Conservation (phyloP, 805 yeast genomes). For the Wickerhamomyces queroliae region DNA sequence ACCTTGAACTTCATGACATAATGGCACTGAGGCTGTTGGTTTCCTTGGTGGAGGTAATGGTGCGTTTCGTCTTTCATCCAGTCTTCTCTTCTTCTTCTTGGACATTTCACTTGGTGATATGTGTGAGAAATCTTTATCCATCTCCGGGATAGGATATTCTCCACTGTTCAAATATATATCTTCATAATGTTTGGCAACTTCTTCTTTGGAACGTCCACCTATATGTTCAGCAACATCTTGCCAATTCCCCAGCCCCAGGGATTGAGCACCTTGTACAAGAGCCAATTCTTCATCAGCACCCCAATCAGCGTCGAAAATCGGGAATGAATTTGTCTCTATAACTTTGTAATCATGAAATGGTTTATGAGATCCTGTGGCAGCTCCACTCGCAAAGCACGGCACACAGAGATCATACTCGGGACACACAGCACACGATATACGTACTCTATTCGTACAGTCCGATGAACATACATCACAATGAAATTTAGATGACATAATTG, state of each 20-base stretch:
- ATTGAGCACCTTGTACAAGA: conserved; percentile 86
- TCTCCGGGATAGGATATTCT: conserved; percentile 85
- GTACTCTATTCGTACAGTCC: conserved; percentile 88
- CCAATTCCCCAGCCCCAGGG: conserved; percentile 94
- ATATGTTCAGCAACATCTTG: conserved; percentile 96
- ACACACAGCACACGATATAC: conserved; percentile 90
- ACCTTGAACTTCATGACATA: conserved; percentile 96
- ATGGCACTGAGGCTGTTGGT: conserved; percentile 87
- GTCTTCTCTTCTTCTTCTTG: conserved; percentile 56
- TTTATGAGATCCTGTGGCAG: conserved; percentile 75
- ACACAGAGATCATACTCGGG: conserved; percentile 96
- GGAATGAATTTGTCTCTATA: conserved; percentile 91
- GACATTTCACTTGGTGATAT: conserved; percentile 67
- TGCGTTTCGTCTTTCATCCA: conserved; percentile 65
- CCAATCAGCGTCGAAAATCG: conserved; percentile 87
- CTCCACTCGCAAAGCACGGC: conserved; percentile 89
- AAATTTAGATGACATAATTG: conserved; percentile 40
- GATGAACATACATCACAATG: conserved; percentile 97
- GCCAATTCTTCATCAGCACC: conserved; percentile 97
- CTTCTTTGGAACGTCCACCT: conserved; percentile 88
- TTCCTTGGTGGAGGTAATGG: conserved; percentile 85
- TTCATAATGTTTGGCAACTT: conserved; percentile 80
- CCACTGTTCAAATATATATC: conserved; percentile 61
- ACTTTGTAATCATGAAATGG: conserved; percentile 93
- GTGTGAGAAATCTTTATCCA: conserved; percentile 58